Base-by-base conservation (phyloP, 495 filamentous ascomycete genomes). In the Podospora australis region DNA sequence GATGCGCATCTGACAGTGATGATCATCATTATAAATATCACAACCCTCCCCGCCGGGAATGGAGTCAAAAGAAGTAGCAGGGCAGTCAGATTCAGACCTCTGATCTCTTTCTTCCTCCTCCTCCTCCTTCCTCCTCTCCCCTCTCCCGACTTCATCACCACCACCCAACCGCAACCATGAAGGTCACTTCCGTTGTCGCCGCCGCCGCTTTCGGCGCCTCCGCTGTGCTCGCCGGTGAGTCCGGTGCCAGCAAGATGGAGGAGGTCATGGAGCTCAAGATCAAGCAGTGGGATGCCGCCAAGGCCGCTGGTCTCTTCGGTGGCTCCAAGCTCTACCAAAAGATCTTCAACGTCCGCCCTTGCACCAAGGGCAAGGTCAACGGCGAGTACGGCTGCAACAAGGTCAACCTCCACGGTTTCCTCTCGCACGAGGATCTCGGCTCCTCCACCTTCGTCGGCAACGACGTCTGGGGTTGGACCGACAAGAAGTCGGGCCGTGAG, bases 401-500 rank as follows among this genome's bases (percentile, higher is more conserved):
- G 57, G 60, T 80, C 25, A 74, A 81, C 54, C 60, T 80, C 24
- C 70, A 72, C 54, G 67, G 70, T 55, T 80, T 80, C 59, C 51
- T 70, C 34, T 64, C 56, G 28, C 77, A 79, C 57, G 64, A 60
- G 1, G 68, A 69, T 43, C 60, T 80, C 14, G 74, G 73, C 19
- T 73, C 68, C 35, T 56, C 50, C 42, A 50, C 48, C 42, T 62
- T 57, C 43, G 61, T 62, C 50, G 68, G 68, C 39, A 60, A 66
- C 48, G 67, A 64, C 26, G 63, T 65, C 5, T 72, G 68, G 69
- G 73, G 71, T 9, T 75, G 74, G 73, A 77, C 74, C 4, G 65
- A 69, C 1, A 34, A 46, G 40, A 43, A 26, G 4, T 54, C 62
- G 11, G 74, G 70, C 11, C 64, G 74, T 6, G 74, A 77, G 51